phyloP scores from a whole-genome alignment of 768 basidiomycete species.

The Tylopilus subfusipes region DNA sequence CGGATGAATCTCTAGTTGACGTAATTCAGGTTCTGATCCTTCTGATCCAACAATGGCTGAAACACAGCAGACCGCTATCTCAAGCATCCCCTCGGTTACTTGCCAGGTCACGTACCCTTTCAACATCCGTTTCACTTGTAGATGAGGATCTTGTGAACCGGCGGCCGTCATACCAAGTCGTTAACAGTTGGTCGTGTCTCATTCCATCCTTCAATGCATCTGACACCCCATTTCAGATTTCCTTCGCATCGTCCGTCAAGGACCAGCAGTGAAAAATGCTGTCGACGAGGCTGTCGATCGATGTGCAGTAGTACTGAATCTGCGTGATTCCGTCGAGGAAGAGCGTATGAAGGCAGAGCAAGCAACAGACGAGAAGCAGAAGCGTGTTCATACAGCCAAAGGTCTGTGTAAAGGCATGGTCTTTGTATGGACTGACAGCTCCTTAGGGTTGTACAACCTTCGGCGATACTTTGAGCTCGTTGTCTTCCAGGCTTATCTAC shows the following conservation, averaged over 20 bases:
- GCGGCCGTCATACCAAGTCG: constrained; percentile 76
- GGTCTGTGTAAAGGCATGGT: constrained; percentile 40
- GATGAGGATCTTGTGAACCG: constrained; percentile 30
- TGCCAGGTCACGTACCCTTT: constrained; percentile 44
- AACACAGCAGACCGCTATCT: constrained; percentile 29
- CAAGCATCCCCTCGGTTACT: constrained; percentile 31
- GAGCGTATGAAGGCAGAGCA: constrained; percentile 75
- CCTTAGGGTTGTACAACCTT: constrained; percentile 70
- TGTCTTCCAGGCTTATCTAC: constrained; percentile 87
- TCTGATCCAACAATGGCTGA: constrained; percentile 82
- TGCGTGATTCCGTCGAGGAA: constrained; percentile 87
- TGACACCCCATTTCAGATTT: constrained; percentile 43
- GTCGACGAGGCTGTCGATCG: constrained; percentile 89
- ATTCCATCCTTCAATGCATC: not conserved
- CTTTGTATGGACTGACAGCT: constrained; percentile 5
- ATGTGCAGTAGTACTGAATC: constrained; percentile 77
- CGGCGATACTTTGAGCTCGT: constrained; percentile 83
- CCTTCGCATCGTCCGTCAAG: constrained; percentile 82
- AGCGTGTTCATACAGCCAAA: constrained; percentile 62
- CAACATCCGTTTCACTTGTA: constrained; percentile 31
- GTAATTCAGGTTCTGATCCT: constrained; percentile 65
- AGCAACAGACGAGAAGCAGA: constrained; percentile 66
- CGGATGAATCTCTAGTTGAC: constrained; percentile 1
- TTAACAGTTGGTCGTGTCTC: constrained; percentile 67
- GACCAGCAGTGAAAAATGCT: constrained; percentile 76